phyloP scores from a whole-genome alignment of 306 rosid species.

The Luffa acutangula region DNA sequence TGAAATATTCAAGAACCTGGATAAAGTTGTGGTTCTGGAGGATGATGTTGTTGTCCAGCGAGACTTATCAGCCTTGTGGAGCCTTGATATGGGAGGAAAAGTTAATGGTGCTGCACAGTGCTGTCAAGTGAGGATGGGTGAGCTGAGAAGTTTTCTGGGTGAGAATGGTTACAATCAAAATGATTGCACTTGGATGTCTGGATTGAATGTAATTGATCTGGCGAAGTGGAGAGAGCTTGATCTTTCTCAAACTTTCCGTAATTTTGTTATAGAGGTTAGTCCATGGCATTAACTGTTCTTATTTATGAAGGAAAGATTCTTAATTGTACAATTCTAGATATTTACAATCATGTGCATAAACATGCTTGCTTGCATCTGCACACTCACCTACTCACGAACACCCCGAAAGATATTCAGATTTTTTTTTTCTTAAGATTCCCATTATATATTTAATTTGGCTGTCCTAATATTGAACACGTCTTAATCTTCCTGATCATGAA shows the following conservation, averaged over 20 bases:
- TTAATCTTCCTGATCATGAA: neutral
- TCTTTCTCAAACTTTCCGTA: constrained; percentile 56
- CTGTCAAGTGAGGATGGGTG: constrained; percentile 65
- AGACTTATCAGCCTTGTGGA: constrained; percentile 86
- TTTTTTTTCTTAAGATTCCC: neutral
- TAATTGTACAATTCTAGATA: neutral
- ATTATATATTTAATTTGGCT: neutral
- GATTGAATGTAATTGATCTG: constrained; percentile 81
- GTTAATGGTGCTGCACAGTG: constrained; percentile 77
- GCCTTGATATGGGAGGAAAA: constrained; percentile 61
- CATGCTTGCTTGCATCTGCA: neutral
- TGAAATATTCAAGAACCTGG: constrained; percentile 58
- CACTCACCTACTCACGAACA: neutral
- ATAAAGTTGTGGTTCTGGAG: constrained; percentile 75
- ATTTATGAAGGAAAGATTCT: neutral
- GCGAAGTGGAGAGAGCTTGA: constrained; percentile 82
- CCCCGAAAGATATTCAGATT: neutral
- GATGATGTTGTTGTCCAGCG: constrained; percentile 83
- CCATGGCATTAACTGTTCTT: neutral
- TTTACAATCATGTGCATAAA: neutral
- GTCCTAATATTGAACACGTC: neutral
- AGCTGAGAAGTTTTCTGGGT: constrained; percentile 54
- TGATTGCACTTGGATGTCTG: constrained; percentile 91
- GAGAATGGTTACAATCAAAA: constrained; percentile 28
- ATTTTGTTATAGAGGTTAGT: constrained; percentile 58